phyloP scores from a whole-genome alignment of 2,329 filamentous ascomycete genomes.

The Myriosclerotinia scirpicola region DNA sequence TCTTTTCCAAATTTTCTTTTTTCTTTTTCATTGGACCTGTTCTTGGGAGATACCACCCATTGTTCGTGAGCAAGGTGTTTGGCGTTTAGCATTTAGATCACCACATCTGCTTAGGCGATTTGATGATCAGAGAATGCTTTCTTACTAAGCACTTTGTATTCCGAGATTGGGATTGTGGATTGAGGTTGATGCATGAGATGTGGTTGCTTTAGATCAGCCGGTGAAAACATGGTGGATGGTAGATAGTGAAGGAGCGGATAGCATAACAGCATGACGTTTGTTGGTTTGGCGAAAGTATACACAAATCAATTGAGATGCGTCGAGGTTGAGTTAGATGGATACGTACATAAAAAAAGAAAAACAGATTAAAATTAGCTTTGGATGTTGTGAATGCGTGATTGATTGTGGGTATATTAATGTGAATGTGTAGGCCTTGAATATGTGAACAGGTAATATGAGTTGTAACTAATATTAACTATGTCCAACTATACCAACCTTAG shows the following conservation, averaged over 20 bases:
- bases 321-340: neutral
- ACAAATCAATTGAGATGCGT: constrained; percentile 8
- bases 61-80: constrained; percentile 14
- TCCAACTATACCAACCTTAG: no score
- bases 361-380: neutral
- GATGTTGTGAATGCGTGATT: neutral
- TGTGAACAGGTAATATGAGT: no score
- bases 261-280: neutral
- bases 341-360: neutral
- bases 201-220: neutral
- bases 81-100: constrained; percentile 8
- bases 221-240: neutral
- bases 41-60: constrained; percentile 17
- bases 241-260: neutral
- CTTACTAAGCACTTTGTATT: neutral
- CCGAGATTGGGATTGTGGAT: neutral
- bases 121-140: neutral
- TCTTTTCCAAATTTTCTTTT: neutral
- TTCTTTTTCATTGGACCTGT: neutral
- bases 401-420: no score
- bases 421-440: no score
- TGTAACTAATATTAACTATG: no score
- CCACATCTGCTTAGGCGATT: neutral
- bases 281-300: neutral
- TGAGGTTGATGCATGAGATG: neutral